Conservation (phyloP, 495 filamentous ascomycete species). For the Cladorrhinum samala region DNA sequence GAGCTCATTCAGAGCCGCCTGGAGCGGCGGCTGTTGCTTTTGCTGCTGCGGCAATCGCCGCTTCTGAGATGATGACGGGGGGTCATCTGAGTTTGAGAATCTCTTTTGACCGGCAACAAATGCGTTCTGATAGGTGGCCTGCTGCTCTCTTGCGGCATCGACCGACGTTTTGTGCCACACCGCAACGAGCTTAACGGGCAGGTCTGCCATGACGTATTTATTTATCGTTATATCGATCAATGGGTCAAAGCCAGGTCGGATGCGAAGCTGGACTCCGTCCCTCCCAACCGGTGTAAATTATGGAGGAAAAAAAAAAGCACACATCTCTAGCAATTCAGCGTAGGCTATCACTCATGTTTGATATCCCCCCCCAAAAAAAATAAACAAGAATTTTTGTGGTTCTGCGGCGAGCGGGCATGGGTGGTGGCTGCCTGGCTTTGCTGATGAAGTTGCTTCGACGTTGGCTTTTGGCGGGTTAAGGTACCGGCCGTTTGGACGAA, state of each 20-base stretch:
- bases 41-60: conserved; percentile 8
- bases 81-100: conserved; percentile 7
- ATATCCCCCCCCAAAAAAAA: neutral
- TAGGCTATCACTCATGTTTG: neutral
- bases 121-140: conserved; percentile 7
- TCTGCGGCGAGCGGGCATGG: neutral
- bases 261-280: neutral
- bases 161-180: conserved; percentile 27
- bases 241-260: neutral
- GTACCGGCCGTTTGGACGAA: conserved; percentile 18
- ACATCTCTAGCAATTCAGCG: neutral
- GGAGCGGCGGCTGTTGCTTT: conserved; percentile 17
- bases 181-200: conserved; percentile 3
- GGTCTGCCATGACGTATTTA: conserved; percentile 16
- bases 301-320: neutral
- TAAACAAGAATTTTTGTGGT: neutral
- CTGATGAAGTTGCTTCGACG: conserved; percentile 10
- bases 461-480: neutral
- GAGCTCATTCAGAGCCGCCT: conserved; percentile 15
- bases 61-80: neutral
- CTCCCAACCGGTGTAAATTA: neutral
- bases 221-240: neutral
- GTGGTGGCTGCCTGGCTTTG: conserved; percentile 3
- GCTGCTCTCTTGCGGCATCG: conserved; percentile 16
- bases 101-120: conserved; percentile 22